Conservation (phyloP, 495 filamentous ascomycete species). For the Aspergillus bertholletiae region DNA sequence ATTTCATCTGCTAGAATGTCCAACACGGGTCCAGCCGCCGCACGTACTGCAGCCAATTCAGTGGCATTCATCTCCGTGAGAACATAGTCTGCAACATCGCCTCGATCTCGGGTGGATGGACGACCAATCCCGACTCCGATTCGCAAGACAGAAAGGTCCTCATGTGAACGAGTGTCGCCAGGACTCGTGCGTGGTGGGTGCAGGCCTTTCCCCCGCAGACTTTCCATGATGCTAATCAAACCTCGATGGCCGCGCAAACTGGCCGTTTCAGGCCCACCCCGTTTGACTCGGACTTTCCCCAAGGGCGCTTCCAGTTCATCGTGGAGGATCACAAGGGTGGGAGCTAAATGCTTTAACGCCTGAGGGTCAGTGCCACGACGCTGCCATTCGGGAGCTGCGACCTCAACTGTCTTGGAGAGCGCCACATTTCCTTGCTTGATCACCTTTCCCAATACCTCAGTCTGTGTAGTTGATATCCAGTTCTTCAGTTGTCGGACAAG, state of each 20-base stretch:
- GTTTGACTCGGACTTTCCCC: conserved; percentile 60
- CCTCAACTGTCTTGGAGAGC: background rate
- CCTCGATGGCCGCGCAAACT: conserved; percentile 74
- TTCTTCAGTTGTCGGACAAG: conserved; percentile 34
- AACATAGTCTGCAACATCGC: conserved; percentile 63
- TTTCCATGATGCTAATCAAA: conserved; percentile 60
- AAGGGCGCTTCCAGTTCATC: conserved; percentile 74
- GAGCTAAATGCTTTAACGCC: conserved; percentile 21
- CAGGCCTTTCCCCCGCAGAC: conserved; percentile 35
- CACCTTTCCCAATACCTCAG: conserved; percentile 26
- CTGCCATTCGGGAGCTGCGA: conserved; percentile 2
- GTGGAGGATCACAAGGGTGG: conserved; percentile 69
- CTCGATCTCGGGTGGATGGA: conserved; percentile 53
- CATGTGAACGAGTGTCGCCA: conserved; percentile 19
- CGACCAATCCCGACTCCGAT: conserved; percentile 73
- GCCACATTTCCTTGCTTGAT: background rate
- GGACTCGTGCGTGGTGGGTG: conserved; percentile 17
- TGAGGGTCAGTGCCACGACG: conserved; percentile 5
- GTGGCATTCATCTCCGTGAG: conserved; percentile 54
- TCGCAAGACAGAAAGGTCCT: conserved; percentile 39
- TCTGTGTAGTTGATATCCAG: conserved; percentile 45
- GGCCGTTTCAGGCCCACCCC: conserved; percentile 47
- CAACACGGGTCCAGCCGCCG: conserved; percentile 48
- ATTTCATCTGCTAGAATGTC: conserved; percentile 46
- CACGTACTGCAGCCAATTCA: conserved; percentile 48